Percentiles rank a stretch among this genome's conserved stretches.
phyloP scores from a whole-genome alignment of 208 protist genomes.

The Histomonas meleagridis region DNA sequence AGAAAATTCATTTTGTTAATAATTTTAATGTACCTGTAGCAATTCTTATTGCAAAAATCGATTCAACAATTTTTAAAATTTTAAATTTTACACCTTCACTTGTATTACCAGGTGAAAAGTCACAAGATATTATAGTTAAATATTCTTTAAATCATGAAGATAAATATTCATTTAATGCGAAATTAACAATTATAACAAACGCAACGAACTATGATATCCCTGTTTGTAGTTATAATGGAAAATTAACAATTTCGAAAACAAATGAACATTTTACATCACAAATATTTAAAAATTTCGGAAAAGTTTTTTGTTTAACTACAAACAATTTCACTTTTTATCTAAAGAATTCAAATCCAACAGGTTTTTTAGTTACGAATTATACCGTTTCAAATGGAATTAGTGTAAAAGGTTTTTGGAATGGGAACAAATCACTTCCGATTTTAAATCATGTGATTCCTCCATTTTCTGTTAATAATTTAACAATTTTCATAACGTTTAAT shows the following conservation, averaged over 20 bases:
- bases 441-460: background rate
- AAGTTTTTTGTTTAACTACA: background rate
- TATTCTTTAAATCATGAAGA: background rate
- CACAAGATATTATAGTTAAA: background rate
- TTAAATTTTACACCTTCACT: background rate
- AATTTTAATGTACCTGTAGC: background rate
- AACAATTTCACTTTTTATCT: background rate
- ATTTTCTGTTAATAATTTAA: background rate
- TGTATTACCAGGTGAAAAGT: background rate
- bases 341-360: background rate
- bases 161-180: background rate
- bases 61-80: background rate
- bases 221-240: background rate
- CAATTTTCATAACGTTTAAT: background rate
- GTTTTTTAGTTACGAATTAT: background rate
- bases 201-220: background rate
- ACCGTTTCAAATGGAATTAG: background rate
- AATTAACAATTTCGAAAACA: background rate
- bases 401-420: background rate
- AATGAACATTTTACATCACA: background rate
- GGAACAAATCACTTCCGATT: background rate
- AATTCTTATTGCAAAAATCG: background rate
- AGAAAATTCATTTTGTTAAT: background rate
- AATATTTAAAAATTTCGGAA: background rate
- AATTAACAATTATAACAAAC: background rate